These are phyloP conservation scores for Inonotus hispidus DNA, from an alignment of 1,284 basidiomycete genomes.

Conservation along the genomic window DNA sequence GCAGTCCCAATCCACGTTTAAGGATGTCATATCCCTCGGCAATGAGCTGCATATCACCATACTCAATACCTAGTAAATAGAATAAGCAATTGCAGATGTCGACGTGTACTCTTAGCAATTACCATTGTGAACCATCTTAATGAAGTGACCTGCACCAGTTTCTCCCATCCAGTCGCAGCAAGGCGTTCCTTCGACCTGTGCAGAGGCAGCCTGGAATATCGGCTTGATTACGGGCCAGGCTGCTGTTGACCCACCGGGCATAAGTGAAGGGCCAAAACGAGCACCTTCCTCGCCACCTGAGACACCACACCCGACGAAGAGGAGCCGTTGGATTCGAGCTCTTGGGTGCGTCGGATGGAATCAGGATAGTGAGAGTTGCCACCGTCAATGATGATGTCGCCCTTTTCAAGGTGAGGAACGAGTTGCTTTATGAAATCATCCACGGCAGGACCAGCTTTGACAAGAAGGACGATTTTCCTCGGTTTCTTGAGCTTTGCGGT, in stretches of 20 bases:
- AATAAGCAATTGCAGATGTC: constrained; percentile 18
- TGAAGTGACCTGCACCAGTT: constrained; percentile 90
- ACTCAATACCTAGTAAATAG: constrained; percentile 77
- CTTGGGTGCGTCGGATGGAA: constrained; percentile 90
- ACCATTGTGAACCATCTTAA: constrained; percentile 99
- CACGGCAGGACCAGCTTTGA: constrained; percentile 82
- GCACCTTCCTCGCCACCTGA: constrained; percentile 99
- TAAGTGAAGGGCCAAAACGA: constrained; percentile 94
- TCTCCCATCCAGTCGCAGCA: constrained; percentile 99
- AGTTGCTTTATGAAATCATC: constrained; percentile 76
- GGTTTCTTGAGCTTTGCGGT: constrained; percentile 74
- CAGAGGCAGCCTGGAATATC: constrained; percentile 98
- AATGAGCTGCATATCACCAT: constrained; percentile 99
- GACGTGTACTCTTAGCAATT: constrained; percentile 25
- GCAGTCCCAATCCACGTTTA: constrained; percentile 88
- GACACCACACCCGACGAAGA: constrained; percentile 98
- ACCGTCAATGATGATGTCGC: constrained; percentile 98
- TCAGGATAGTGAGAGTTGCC: constrained; percentile 99
- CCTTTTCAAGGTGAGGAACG: constrained; percentile 63
- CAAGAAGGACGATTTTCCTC: constrained; percentile 93
- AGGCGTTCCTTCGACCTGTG: constrained; percentile 92
- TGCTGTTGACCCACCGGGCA: constrained; percentile 94
- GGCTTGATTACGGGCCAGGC: constrained; percentile 98
- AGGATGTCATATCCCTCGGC: constrained; percentile 98
- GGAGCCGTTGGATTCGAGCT: constrained; percentile 93